A percentile compares a stretch with the other conserved stretches of the same genome.
Evolutionary conservation across 495 filamentous ascomycete genomes (phyloP).

Genomic region (Astrothelium subdiscretum): DNA sequence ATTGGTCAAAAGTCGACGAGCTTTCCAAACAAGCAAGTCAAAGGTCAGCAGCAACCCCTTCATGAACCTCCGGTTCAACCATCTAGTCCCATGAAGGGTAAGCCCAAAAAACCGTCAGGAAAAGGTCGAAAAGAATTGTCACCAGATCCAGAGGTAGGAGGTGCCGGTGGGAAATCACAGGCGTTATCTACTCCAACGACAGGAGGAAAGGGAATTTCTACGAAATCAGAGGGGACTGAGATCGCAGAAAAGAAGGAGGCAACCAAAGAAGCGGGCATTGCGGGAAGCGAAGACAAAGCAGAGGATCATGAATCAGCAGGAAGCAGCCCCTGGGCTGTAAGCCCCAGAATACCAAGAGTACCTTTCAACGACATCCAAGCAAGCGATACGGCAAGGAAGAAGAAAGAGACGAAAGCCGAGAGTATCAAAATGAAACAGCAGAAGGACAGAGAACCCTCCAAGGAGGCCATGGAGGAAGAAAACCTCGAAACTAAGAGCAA

Average conservation of each 20-base stretch:
- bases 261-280: not conserved
- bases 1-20: not conserved
- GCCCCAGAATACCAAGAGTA: not conserved
- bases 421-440: not conserved
- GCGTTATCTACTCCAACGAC: not conserved
- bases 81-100: not conserved
- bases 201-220: not conserved
- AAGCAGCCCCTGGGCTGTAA: not conserved
- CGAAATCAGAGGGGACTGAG: no score
- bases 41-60: not conserved
- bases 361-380: not conserved
- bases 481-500: not conserved
- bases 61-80: not conserved
- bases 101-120: not conserved
- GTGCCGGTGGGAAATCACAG: no score
- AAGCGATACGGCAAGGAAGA: not conserved
- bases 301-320: not conserved
- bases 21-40: not conserved
- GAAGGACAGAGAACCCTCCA: not conserved
- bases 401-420: not conserved
- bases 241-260: not conserved
- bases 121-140: not conserved
- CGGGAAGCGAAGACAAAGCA: not conserved
- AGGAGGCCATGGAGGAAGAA: not conserved
- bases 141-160: no score